Percentiles rank a stretch among this genome's conserved stretches.
Conservation (phyloP, 306 rosid genomes). For the Quercus gilva region DNA sequence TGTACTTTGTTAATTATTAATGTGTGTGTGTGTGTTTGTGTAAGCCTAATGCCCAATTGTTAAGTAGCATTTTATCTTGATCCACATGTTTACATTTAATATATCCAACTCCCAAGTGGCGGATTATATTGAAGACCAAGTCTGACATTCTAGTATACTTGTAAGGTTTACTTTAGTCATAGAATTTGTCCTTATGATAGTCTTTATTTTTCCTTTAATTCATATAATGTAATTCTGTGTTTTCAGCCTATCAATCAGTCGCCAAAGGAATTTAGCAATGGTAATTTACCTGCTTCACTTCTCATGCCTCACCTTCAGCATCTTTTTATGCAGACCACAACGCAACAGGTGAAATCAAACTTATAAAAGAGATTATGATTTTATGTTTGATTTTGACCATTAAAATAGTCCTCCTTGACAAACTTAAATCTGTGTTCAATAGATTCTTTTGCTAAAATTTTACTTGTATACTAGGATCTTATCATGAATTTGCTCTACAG, state of each 20-base stretch:
- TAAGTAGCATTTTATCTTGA: background rate
- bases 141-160: background rate
- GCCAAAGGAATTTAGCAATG: conserved; percentile 58
- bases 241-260: conserved; percentile 59
- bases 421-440: conserved; percentile 9
- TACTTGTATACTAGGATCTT: conserved; percentile 67
- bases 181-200: background rate
- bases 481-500: conserved; percentile 65
- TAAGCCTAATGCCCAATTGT: background rate
- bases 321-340: conserved; percentile 83
- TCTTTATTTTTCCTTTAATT: conserved; percentile 18
- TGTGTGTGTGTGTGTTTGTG: background rate
- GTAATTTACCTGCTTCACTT: conserved; percentile 58
- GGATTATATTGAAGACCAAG: no score
- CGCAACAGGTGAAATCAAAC: conserved; percentile 80
- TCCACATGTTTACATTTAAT: background rate
- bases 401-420: conserved; percentile 3
- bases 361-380: conserved; percentile 11
- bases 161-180: background rate
- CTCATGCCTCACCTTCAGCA: conserved; percentile 86
- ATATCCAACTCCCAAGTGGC: background rate
- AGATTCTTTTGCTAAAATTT: conserved; percentile 24
- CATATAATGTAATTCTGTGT: conserved; percentile 11
- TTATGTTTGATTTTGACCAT: conserved; percentile 12
- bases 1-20: background rate